Conservation (phyloP, 192 early-diverging fungal genomes). For the Linnemannia hyalina region DNA sequence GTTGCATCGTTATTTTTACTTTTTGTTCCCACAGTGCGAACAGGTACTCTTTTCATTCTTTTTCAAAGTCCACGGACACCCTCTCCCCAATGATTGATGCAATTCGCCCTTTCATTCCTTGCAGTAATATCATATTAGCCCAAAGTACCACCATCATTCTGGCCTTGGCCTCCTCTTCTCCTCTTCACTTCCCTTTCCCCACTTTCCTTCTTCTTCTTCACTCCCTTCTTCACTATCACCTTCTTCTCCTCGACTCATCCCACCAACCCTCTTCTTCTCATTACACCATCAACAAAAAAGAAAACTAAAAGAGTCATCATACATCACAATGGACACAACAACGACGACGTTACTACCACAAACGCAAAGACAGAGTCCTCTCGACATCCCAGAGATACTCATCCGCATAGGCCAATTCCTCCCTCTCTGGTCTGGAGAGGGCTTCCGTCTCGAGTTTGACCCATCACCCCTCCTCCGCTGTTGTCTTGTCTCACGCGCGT, state of each 20-base stretch:
- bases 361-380: not conserved
- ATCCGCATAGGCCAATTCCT: conserved; percentile 38
- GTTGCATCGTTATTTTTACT: not conserved
- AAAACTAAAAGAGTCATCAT: not conserved
- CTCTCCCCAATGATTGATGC: not conserved
- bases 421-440: conserved; percentile 41
- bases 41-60: too few species aligned
- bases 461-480: conserved; percentile 29
- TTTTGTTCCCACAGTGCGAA: not conserved
- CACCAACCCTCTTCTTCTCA: not conserved
- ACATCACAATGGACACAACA: conserved; percentile 6
- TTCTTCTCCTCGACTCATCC: not conserved
- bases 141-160: not conserved
- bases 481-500: conserved; percentile 20
- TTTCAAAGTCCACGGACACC: not conserved
- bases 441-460: conserved; percentile 24
- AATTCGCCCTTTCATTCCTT: not conserved
- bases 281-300: not conserved
- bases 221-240: not conserved
- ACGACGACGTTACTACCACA: not conserved
- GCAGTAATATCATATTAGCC: not conserved
- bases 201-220: not conserved
- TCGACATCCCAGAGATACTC: conserved; percentile 41
- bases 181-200: not conserved
- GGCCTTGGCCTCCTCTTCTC: not conserved